Evolutionary conservation across 2,329 filamentous ascomycete species (phyloP), one percentile per base, ranked within the genome.

Genomic region (Periconia sp.): DNA sequence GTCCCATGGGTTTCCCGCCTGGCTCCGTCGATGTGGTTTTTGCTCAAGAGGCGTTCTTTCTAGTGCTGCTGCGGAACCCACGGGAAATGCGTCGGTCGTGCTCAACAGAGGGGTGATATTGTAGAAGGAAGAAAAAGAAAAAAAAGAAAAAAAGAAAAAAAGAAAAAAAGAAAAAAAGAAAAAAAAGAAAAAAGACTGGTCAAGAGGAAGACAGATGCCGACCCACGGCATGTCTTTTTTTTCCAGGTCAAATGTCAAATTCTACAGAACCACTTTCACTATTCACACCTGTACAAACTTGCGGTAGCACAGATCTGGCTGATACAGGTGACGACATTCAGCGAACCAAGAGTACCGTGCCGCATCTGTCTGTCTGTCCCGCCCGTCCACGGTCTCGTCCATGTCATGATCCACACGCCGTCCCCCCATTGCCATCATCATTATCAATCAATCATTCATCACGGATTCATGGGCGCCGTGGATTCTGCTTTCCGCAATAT

Each of bases 21-120:
- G 61, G 58, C 62, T 33, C 66, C 67, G 65, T 57, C 56, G 58
- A 56, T 59, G 59, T 65, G 68, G 67, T 66, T 63, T n/a, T 61
- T 52, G 58, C 52, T 62, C 52, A 59, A 57, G 57, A 62, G 51
- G 59, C 59, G 53, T 59, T 53, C 62, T 57, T 64, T 62, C n/a
- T 71, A 70, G 68, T 58, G 65, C 59, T 52, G 58, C 59, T 61
- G 62, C 63, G 65, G 66, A 61, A 63, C 50, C 44, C 48, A 58
- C 62, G 66, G 64, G 63, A 61, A 60, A 20, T 17, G 20, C n/a
- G 17, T 13, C 14, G 45, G n/a, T 3, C 27, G 5, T 45, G 35
- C 54, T 56, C 63, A n/a, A n/a, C n/a, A n/a, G n/a, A n/a, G n/a
- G n/a, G 56, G 65, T 62, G 59, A 57, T 45, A 13, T 46, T n/a